Conservation (phyloP, 176 grass and related monocot species). For the Phragmites australis region DNA sequence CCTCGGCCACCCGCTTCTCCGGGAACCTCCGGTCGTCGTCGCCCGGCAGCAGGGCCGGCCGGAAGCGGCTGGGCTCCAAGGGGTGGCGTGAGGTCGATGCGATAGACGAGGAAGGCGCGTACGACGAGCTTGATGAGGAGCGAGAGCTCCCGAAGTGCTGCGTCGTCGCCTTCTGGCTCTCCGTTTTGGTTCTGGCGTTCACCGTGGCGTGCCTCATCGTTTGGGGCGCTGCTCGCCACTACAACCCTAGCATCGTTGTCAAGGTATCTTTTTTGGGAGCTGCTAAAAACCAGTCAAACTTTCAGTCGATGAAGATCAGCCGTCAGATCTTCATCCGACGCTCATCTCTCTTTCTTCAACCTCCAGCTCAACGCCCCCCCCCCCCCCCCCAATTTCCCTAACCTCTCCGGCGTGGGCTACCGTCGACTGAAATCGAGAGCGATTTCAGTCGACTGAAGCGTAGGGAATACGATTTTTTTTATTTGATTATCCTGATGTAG, state of each 20-base stretch:
- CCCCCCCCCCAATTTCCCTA: too few relatives aligned
- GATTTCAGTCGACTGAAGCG: too few relatives aligned
- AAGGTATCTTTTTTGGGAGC: conserved; percentile 54
- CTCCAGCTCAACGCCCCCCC: too few relatives aligned
- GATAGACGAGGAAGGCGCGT: conserved; percentile 62
- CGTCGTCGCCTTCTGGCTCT: conserved; percentile 50
- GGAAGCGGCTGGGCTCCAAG: conserved; percentile 51
- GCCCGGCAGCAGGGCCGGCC: conserved; percentile 24
- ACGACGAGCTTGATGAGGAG: conserved; percentile 50
- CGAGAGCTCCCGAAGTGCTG: conserved; percentile 51
- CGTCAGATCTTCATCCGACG: too few relatives aligned
- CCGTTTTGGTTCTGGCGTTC: conserved; percentile 56
- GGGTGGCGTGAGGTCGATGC: conserved; percentile 70
- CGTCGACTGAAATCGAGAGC: too few relatives aligned
- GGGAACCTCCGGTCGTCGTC: conserved; percentile 54
- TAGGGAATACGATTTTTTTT: too few relatives aligned
- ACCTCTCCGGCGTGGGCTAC: too few relatives aligned
- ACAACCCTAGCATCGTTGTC: conserved; percentile 56
- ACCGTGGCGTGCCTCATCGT: conserved; percentile 65
- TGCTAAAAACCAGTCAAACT: too few relatives aligned
- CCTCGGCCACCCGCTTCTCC: conserved; percentile 81
- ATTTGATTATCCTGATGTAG: too few relatives aligned
- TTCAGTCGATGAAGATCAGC: too few relatives aligned
- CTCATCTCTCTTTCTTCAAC: too few relatives aligned
- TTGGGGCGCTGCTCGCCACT: conserved; percentile 76